These are phyloP conservation scores for Zizania palustris DNA, from an alignment of 202 grass and related monocot species.

Conservation along the genomic window DNA sequence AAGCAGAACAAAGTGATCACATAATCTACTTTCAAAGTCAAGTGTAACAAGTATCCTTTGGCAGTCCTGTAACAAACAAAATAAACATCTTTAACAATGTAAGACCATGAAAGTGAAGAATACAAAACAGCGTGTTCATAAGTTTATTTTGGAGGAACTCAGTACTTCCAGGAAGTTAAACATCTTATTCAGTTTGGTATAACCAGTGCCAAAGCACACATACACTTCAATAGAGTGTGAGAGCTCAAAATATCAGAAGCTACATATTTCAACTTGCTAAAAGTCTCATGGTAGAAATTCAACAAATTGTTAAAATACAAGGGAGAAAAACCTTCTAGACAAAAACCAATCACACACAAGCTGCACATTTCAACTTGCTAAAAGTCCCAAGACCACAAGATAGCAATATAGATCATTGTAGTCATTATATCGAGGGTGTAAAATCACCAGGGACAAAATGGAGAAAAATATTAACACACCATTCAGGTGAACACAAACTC, in stretches of 20 bases:
- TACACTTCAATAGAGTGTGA: no score
- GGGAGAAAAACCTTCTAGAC: no score
- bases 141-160: conserved; percentile 28
- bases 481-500: conserved; percentile 2
- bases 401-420: not conserved
- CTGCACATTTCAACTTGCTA: conserved; percentile 1
- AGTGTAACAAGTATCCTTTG: not conserved
- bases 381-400: not conserved
- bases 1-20: not conserved
- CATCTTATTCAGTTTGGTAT: not conserved
- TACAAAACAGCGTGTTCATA: not conserved
- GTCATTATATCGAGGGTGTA: no score
- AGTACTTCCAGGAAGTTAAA: conserved; percentile 1
- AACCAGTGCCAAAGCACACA: not conserved
- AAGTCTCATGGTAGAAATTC: not conserved
- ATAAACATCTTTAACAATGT: not conserved
- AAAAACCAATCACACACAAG: conserved; percentile 7
- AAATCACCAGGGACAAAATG: conserved; percentile 1
- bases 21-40: not conserved
- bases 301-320: no score
- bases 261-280: not conserved
- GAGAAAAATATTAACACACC: conserved; percentile 1
- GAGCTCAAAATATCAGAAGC: conserved; percentile 13
- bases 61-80: not conserved
- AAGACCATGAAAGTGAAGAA: conserved; percentile 1